Base-by-base conservation (phyloP, 1,284 basidiomycete species). In the Puccinia brachypodii region DNA sequence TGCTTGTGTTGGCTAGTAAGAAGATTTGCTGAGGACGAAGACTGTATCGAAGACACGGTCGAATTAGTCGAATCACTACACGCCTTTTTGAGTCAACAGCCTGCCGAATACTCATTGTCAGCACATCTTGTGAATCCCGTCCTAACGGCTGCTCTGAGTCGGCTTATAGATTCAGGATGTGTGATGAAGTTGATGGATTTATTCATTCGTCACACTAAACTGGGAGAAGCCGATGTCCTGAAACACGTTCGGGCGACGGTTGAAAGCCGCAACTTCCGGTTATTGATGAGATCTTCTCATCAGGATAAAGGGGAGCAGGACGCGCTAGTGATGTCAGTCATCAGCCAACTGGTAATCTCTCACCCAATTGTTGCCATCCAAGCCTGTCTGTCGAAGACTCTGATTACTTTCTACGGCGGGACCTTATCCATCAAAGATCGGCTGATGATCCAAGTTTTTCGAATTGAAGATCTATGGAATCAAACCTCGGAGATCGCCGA, bases 1-100 rank as follows among this genome's bases (percentile, higher is more conserved):
- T 81, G 80, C 50, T 44, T 81, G 25, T 33, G 47, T 19, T 81
- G 80, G 80, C 58, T 81, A 36, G 80, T 81, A 6, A 66, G 80
- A 81, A 66, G 80, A 68, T 81, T 66, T 38, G 58, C 72, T 31
- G 80, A 81, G 56, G 80, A 81, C 36, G 72, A 69, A 56, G 22
- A 7, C 58, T 38, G 74, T 28, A 53, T 28, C 38, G 38, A 66
- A 3, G 71, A 75, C 47, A 75, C 80, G 7, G 50, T 40, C 33
- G 62, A 75, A 75, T 64, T 81, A 8, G 44, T 53, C 1, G 36
- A 50, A 38, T 66, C 72, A 38, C 64, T 81, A 13, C 25, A 58
- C n/a, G n/a, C 66, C 13, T 60, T 75, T 13, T 69, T 81, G 36
- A 31, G 33, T 22, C 58, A 38, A 40, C 19, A 74, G 22, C 58